Evolutionary conservation across 768 basidiomycete genomes (phyloP).

Genomic region (Russula brevipes): DNA sequence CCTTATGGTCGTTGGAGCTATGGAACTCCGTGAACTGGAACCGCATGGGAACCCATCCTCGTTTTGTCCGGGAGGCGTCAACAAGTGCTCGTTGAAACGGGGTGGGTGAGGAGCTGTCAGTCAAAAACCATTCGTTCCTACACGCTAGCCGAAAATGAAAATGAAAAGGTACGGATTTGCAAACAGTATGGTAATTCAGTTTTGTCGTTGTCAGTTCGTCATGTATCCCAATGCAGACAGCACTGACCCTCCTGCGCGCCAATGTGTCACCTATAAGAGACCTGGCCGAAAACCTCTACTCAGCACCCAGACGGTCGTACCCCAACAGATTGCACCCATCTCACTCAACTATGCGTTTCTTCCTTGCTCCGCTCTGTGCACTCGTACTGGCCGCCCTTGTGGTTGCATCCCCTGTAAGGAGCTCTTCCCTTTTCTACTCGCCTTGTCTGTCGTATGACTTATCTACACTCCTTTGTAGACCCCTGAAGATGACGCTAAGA

Average conservation of each 20-base stretch:
- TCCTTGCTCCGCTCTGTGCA: neutral
- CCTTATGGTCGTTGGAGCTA: neutral
- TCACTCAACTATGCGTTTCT: constrained; percentile 7
- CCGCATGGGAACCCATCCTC: too few relatives aligned
- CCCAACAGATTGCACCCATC: neutral
- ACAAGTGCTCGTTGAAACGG: neutral
- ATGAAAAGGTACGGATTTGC: neutral
- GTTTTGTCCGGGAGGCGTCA: neutral
- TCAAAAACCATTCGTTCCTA: neutral
- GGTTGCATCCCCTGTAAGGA: constrained; percentile 5
- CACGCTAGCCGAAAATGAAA: constrained; percentile 12
- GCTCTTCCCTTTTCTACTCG: too few relatives aligned
- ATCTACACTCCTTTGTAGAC: neutral
- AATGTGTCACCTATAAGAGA: constrained; percentile 6
- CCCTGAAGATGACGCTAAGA: neutral
- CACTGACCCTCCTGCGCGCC: neutral
- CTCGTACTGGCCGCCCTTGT: constrained; percentile 9
- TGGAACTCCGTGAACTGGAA: neutral
- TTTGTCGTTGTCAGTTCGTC: neutral
- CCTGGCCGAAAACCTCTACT: too few relatives aligned
- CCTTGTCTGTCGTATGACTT: too few relatives aligned
- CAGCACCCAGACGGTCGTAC: neutral
- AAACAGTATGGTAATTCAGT: neutral
- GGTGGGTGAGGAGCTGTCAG: neutral
- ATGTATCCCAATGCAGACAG: neutral